Conservation (phyloP, 2,329 filamentous ascomycete genomes). For the Paecilomyces formosus region DNA sequence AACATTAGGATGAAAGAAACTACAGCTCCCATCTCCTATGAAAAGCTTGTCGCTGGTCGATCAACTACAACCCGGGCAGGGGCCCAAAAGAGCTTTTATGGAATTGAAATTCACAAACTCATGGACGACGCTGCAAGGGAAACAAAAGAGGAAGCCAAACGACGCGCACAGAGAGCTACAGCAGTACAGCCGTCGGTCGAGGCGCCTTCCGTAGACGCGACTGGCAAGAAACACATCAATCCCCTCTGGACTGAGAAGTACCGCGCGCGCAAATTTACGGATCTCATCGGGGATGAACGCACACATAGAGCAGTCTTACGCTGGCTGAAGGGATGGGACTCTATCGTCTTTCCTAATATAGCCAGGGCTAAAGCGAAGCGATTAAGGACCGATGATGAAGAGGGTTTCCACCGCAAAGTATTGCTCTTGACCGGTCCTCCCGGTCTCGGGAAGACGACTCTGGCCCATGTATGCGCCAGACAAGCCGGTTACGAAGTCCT, state of each 20-base stretch:
- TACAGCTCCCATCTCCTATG: slow-evolving; percentile 37
- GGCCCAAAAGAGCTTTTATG: slow-evolving; percentile 68
- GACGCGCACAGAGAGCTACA: slow-evolving; percentile 10
- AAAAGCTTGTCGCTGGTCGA: slow-evolving; percentile 47
- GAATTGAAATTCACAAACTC: slow-evolving; percentile 80
- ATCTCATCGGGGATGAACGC: slow-evolving; percentile 87
- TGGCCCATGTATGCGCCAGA: slow-evolving; percentile 90
- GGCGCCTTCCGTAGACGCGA: slow-evolving; percentile 11
- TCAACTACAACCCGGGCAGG: slow-evolving; percentile 45
- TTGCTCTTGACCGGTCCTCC: slow-evolving; percentile 85
- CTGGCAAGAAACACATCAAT: slow-evolving; percentile 22
- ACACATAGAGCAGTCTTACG: slow-evolving; percentile 84
- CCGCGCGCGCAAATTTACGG: slow-evolving; percentile 81
- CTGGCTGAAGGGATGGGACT: slow-evolving; percentile 93
- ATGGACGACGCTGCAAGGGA: slow-evolving; percentile 64
- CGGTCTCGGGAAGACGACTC: slow-evolving; percentile 88
- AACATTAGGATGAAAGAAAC: slow-evolving; percentile 33
- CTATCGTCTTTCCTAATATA: slow-evolving; percentile 78
- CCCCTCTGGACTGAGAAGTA: slow-evolving; percentile 95
- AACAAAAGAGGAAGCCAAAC: slow-evolving; percentile 30
- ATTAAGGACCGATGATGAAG: slow-evolving; percentile 49
- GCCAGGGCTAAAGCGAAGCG: slow-evolving; percentile 52
- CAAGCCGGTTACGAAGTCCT: slow-evolving; percentile 95
- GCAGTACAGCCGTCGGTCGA: slow-evolving; percentile 28
- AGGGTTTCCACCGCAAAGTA: slow-evolving; percentile 78